These are phyloP conservation scores for Lepidium campestre DNA, from an alignment of 441 rosid species.

Conservation along the genomic window DNA sequence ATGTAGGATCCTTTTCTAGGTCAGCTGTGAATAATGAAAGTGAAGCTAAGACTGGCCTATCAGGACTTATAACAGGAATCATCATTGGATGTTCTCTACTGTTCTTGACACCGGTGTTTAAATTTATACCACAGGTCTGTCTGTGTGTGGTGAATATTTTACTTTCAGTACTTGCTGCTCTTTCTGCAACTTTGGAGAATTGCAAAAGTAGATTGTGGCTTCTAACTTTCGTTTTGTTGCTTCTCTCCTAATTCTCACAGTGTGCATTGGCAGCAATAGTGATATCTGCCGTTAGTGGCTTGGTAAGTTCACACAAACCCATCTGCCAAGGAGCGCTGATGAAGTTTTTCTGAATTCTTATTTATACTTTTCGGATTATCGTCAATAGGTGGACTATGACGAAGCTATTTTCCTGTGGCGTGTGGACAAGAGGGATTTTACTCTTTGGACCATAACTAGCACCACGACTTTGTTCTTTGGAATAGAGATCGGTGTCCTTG, in stretches of 20 bases:
- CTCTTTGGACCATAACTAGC: slow-evolving; percentile 87
- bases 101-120: slow-evolving; percentile 81
- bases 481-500: slow-evolving; percentile 94
- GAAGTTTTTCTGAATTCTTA: not conserved
- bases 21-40: slow-evolving; percentile 97
- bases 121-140: slow-evolving; percentile 95
- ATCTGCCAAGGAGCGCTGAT: not conserved
- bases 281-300: slow-evolving; percentile 81
- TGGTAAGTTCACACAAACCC: slow-evolving; percentile 50
- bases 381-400: slow-evolving; percentile 75
- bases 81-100: slow-evolving; percentile 88
- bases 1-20: slow-evolving; percentile 87
- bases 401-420: slow-evolving; percentile 92
- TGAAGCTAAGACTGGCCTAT: slow-evolving; percentile 93
- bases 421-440: slow-evolving; percentile 92
- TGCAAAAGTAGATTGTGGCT: not conserved
- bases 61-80: slow-evolving; percentile 79
- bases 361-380: slow-evolving; percentile 9
- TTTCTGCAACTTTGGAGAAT: not conserved
- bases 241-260: slow-evolving; percentile 39
- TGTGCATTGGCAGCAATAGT: slow-evolving; percentile 97
- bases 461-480: slow-evolving; percentile 82
- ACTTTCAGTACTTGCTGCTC: slow-evolving; percentile 28
- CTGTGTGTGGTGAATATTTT: slow-evolving; percentile 59
- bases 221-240: slow-evolving; percentile 2